Evolutionary conservation across 495 filamentous ascomycete species (phyloP), one percentile per base, ranked within the genome.

Genomic region (Usnea hakonensis): DNA sequence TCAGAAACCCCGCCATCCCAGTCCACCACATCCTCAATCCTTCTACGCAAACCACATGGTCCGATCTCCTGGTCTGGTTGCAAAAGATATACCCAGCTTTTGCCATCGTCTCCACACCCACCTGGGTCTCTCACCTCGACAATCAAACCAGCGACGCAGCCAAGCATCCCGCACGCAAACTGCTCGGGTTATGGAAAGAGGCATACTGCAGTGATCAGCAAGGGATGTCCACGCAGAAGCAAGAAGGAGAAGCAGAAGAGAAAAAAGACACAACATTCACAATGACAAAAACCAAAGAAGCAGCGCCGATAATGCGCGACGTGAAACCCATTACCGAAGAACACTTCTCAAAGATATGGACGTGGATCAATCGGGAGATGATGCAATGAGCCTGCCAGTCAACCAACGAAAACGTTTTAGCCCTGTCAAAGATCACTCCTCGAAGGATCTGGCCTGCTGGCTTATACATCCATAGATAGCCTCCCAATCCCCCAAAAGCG

Each of bases 11-110:
- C 8, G 41, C 58, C 32, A 59, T 63, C n/a, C 69, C 64, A 5
- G 72, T 85, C 46, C 81, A 73, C 55, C 80, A 85, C 64, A 67
- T 85, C 17, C 61, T 83, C 28, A 86, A 84, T 64, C 67, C 68
- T 11, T 59, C 75, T 44, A 67, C 40, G 13, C 58, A 65, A 17
- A 71, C 76, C n/a, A 73, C 64, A 4, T 85, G 81, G 83, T 63
- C 46, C 5, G 67, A 74, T 37, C 60, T 84, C 14, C 69, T 85
- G 11, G 23, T 62, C 5, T 82, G 79, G 76, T 50, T 81, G 23
- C 61, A 70, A 52, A 61, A 69, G 28, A 60, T 65, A 2, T 62
- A 57, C 6, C 58, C 60, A 10, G 58, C 67, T 14, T 76, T 84
- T 52, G 66, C 77, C 28, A 63, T 76, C 10, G 70, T 81, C 26